Percentiles rank a stretch among this genome's conserved stretches.
Evolutionary conservation across 768 basidiomycete species (phyloP).

Genomic region (Naganishia antarctica): DNA sequence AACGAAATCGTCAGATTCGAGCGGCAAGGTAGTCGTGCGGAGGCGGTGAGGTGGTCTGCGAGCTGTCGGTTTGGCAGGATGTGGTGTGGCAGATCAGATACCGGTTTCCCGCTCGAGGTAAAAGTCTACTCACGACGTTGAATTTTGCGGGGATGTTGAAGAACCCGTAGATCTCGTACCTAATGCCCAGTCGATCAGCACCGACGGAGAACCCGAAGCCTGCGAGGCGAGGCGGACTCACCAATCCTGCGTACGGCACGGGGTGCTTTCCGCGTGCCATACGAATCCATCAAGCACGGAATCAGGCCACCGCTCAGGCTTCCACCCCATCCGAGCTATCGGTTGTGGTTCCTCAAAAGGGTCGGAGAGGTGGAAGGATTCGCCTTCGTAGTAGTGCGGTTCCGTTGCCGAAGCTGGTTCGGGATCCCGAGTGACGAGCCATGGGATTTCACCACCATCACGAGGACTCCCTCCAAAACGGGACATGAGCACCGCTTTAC

Average conservation of each 20-base stretch:
- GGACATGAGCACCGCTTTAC: conserved; percentile 77
- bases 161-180: conserved; percentile 77
- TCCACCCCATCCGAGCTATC: conserved; percentile 62
- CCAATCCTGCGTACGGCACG: conserved; percentile 82
- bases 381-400: conserved; percentile 12
- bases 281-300: conserved; percentile 66
- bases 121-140: conserved; percentile 39
- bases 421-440: conserved; percentile 61
- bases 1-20: conserved; percentile 62
- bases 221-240: too few species aligned
- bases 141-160: conserved; percentile 79
- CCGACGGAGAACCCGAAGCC: too few species aligned
- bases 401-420: not conserved
- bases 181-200: conserved; percentile 38
- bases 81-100: conserved; percentile 54
- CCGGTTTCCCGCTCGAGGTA: not conserved
- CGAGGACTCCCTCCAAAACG: conserved; percentile 66
- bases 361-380: not conserved
- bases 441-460: conserved; percentile 53
- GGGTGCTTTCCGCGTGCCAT: conserved; percentile 57
- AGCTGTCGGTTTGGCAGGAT: conserved; percentile 31
- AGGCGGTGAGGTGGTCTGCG: conserved; percentile 20
- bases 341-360: not conserved
- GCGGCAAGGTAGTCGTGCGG: conserved; percentile 15
- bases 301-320: conserved; percentile 81